Base-by-base conservation (phyloP, 1,139 yeast genomes). In the Geotrichum bryndzae region DNA sequence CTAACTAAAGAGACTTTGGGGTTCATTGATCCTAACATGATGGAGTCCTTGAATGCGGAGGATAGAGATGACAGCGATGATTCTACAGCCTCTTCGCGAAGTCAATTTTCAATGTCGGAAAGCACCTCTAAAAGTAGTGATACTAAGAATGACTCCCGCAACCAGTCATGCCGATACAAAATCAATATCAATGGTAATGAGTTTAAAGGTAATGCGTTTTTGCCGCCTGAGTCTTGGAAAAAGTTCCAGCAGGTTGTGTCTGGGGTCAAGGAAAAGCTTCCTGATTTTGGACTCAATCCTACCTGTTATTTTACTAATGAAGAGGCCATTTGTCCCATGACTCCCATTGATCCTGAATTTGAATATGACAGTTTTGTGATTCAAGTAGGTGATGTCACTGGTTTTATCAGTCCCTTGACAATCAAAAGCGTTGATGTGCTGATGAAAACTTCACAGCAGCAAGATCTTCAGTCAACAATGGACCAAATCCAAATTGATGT, bases 401-500 rank as follows among this genome's bases (percentile, higher is more conserved):
- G 77, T 3, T 70, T 76, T 53, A 70, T 77, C 11, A 75, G 77
- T n/a, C 76, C 76, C 1, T 61, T 55, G 15, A 69, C 72, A 1
- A 38, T 71, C 25, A 66, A 64, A 27, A 72, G 70, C 2, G 53
- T 68, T 11, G 61, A 64, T 22, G 70, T 69, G 2, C 57, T 73
- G 10, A 53, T 68, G 10, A 70, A 67, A 18, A 64, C 68, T 4
- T 33, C 67, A 8, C 68, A 67, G 5, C 62, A 64, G 38, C 61
- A 60, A 72, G 58, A 74, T 4, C 69, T 85, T 54, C 78, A 79
- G 31, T 77, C 80, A 7, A 74, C 84, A 1, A 76, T 91, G 72
- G 97, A 92, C 70, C 71, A 73, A 23, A 74, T 90, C 25, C 96
- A 91, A 64, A 74, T 83, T 31, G 81, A 83, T n/a, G 82, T 87